Evolutionary conservation across 2,329 filamentous ascomycete genomes (phyloP).

Genomic region (Aureobasidium sp.): DNA sequence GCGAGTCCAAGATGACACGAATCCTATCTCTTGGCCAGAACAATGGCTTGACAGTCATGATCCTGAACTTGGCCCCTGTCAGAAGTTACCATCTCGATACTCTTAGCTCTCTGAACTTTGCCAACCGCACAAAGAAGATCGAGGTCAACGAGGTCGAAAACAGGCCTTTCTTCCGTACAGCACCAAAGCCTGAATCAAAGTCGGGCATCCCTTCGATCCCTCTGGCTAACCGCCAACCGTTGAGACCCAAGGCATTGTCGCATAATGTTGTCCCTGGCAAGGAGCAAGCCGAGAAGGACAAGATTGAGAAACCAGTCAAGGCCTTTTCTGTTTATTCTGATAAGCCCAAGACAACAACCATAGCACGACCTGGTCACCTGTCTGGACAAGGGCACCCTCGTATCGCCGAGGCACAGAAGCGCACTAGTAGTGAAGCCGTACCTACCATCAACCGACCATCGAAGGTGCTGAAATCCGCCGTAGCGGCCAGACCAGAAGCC

Average conservation of each 20-base stretch:
- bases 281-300: conserved; percentile 44
- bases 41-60: conserved; percentile 93
- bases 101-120: conserved; percentile 87
- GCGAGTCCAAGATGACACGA: conserved; percentile 95
- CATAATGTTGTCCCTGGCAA: conserved; percentile 59
- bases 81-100: conserved; percentile 91
- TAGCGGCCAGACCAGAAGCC: conserved; percentile 24
- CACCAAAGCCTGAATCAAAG: conserved; percentile 27
- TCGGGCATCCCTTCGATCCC: conserved; percentile 30
- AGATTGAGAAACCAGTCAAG: conserved; percentile 64
- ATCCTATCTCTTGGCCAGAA: conserved; percentile 91
- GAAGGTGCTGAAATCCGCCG: conserved; percentile 33
- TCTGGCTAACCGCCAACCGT: conserved; percentile 58
- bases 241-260: conserved; percentile 68
- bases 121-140: conserved; percentile 91
- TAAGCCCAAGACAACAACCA: conserved; percentile 45
- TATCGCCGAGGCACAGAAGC: conserved; percentile 36
- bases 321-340: conserved; percentile 84
- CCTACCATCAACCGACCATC: conserved; percentile 32
- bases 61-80: conserved; percentile 86
- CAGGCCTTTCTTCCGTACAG: conserved; percentile 65
- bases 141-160: conserved; percentile 95
- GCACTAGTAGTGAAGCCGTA: conserved; percentile 34
- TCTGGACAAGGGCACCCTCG: conserved; percentile 12
- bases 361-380: conserved; percentile 8